These are phyloP conservation scores for Apium graveolens DNA, from an alignment of 129 eudicot species.

Conservation along the genomic window DNA sequence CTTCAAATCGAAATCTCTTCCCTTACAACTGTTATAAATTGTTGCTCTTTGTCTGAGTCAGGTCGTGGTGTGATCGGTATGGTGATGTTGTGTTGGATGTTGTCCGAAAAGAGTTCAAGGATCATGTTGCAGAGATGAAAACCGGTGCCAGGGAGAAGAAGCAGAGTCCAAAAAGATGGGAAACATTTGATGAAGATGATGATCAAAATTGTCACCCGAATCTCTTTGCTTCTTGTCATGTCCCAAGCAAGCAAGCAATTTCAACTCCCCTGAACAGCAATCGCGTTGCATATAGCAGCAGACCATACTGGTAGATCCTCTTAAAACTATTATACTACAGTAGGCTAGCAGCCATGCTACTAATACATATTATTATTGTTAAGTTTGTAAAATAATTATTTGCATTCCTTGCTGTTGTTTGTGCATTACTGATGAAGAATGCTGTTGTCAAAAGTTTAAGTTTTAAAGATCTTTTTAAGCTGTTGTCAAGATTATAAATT, in stretches of 20 bases:
- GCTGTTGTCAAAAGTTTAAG: too few species aligned
- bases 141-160: conserved; percentile 29
- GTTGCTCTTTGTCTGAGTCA: neutral
- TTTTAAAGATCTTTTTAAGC: too few species aligned
- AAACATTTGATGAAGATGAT: conserved; percentile 74
- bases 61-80: conserved; percentile 75
- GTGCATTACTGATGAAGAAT: neutral
- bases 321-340: neutral
- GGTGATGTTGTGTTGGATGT: conserved; percentile 64
- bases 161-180: conserved; percentile 38
- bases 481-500: too few species aligned
- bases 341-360: neutral
- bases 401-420: neutral
- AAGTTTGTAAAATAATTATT: neutral
- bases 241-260: conserved; percentile 8
- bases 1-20: neutral
- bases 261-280: neutral
- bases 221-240: conserved; percentile 39
- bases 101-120: conserved; percentile 68
- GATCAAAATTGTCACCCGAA: conserved; percentile 77
- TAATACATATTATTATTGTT: neutral
- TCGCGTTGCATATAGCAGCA: neutral
- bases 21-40: neutral
- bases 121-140: conserved; percentile 57
- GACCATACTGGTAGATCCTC: neutral